Conservation (phyloP, 768 basidiomycete genomes). For the Auricularia sp. region DNA sequence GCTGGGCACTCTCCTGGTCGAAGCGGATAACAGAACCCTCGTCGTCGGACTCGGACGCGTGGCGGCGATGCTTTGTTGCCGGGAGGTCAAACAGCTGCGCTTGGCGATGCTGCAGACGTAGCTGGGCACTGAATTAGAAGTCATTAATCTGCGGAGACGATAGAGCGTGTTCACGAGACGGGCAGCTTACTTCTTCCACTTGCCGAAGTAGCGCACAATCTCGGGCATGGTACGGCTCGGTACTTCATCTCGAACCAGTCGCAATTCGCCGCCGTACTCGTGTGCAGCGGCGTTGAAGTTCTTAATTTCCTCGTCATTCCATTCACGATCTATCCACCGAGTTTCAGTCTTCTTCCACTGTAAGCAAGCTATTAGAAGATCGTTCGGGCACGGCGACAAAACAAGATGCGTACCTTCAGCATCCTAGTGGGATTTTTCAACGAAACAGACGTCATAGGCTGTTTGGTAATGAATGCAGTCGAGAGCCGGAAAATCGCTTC, state of each 20-base stretch:
- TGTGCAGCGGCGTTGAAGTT: constrained; percentile 70
- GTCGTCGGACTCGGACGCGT: constrained; percentile 39
- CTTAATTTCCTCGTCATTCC: constrained; percentile 56
- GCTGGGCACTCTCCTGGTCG: constrained; percentile 34
- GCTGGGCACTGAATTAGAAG: neutral
- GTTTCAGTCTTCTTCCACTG: constrained; percentile 70
- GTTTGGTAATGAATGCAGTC: constrained; percentile 48
- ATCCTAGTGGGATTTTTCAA: constrained; percentile 46
- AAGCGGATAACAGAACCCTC: constrained; percentile 57
- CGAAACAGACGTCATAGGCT: constrained; percentile 49
- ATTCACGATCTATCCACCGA: constrained; percentile 57
- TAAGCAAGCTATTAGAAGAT: constrained; percentile 6
- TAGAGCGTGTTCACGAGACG: neutral
- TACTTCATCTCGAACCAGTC: constrained; percentile 66
- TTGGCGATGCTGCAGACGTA: constrained; percentile 5
- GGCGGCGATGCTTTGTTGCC: neutral
- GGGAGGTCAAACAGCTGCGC: constrained; percentile 4
- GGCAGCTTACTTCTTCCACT: constrained; percentile 66
- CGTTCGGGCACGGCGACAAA: neutral
- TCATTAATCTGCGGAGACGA: neutral
- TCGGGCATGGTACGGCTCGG: constrained; percentile 59
- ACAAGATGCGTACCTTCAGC: constrained; percentile 46
- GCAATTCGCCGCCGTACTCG: constrained; percentile 69
- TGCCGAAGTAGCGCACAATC: constrained; percentile 73
- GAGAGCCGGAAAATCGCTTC: constrained; percentile 66